Base-by-base conservation (phyloP, 1,284 basidiomycete species). In the Marasmius tenuissimus region DNA sequence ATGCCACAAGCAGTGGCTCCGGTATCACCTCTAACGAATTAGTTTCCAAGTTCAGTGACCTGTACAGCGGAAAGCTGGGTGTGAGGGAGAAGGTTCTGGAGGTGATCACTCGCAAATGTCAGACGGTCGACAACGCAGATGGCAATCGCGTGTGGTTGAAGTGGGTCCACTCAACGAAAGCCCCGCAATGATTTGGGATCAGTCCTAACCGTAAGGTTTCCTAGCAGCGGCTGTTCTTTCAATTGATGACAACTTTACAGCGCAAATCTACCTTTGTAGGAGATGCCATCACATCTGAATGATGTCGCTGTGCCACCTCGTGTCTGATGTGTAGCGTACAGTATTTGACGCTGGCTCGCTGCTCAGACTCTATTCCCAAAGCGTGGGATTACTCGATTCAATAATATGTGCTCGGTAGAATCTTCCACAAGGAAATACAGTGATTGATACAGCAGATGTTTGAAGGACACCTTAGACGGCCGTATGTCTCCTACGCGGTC, bases 21-120 rank as follows among this genome's bases (percentile, higher is more conserved):
- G 86, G 85, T 12, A 70, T 91, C 34, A 85, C 80, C 6, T 70
- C 85, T 50, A 78, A 85, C 37, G 88, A 91, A 66, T 70, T 94
- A 8, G 69, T 93, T 16, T 73, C 78, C 20, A 80, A 83, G 65
- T 85, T 92, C 69, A 72, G 83, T 67, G 66, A 75, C 66, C 61
- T 81, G 55, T 72, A 76, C 40, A 71, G 73, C 39, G 81, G 84
- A 39, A 95, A 94, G 75, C 71, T 81, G 60, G 94, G 93, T 34
- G 83, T 92, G 4, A 78, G 75, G 67, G 87, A 88, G 68, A 95
- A 95, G 75, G 78, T 94, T 22, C 60, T 82, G 34, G 93, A 95
- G 68, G 85, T 94, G 55, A 80, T 88, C 11, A 70, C 76, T 60
- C 85, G 93, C 65, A 81, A 77, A 67, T 91, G 89, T 69, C 75